phyloP scores from a whole-genome alignment of 129 eudicot genomes.

The sunflower (Helianthus annuus) region HanXRQr2.0-SUNRISE NC_035436.2:43259967-43260466 shows the following conservation, averaged over 20 bases:
- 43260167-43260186: constrained; percentile 51
- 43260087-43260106: too few relatives aligned
- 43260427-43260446: constrained; percentile 53
- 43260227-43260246: constrained; percentile 59
- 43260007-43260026: too few relatives aligned
- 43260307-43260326: constrained; percentile 49
- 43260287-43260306: constrained; percentile 71
- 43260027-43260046: too few relatives aligned
- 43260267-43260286: constrained; percentile 48
- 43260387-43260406: constrained; percentile 46
- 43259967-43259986: too few relatives aligned
- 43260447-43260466: constrained; percentile 58
- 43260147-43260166: too few relatives aligned
- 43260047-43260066: too few relatives aligned
- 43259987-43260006: too few relatives aligned
- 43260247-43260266: constrained; percentile 31
- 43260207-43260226: constrained; percentile 60
- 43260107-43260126: too few relatives aligned
- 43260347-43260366: constrained; percentile 44
- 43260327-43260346: constrained; percentile 26
- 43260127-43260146: too few relatives aligned
- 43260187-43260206: constrained; percentile 61
- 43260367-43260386: constrained; percentile 57
- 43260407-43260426: constrained; percentile 67
- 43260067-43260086: too few relatives aligned